Base-by-base conservation (phyloP, 805 yeast genomes). In the Yamadazyma insecticola region DNA sequence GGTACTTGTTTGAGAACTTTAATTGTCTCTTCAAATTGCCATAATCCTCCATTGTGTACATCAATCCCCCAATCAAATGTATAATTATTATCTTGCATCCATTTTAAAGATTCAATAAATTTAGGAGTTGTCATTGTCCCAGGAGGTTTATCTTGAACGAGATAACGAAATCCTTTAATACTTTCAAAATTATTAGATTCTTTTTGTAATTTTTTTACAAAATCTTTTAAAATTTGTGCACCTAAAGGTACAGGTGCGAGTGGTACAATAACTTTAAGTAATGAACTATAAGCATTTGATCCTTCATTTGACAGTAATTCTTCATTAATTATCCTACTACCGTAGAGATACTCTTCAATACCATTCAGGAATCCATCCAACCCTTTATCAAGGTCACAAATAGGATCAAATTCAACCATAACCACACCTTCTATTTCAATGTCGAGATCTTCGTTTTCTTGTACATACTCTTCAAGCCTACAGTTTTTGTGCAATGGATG, bases 231-330 rank as follows among this genome's bases (percentile, higher is more conserved):
- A 8, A 32, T 30, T 1, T 32, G 35, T 2, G 43, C 26, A 2
- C 72, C 72, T 5, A 46, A 35, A 6, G 60, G 55, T 6, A 67
- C 29, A 5, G 75, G 74, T 1, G 67, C 70, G 71, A 70, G 67
- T 1, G 73, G 70, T n/a, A 69, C 43, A 6, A 65, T 42, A 3
- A 51, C 70, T 23, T 45, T 48, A 4, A 48, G 24, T 16, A 36
- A 19, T 40, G 42, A 24, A 29, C 28, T 19, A 16, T 20, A 21
- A 12, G 33, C 27, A 18, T 36, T 29, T 13, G 29, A 18, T 4
- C 50, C 34, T 25, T 36, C 45, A 4, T 31, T 39, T 10, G 28
- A n/a, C 7, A 32, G 13, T 13, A 43, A 22, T 4, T 22, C 21
- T 6, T 42, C 43, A 4, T 27, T 25, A 8, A 33, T 22, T 24